Evolutionary conservation across 31 red algal genomes (phyloP).

Genomic region (Odonthalia washingtoniensis): DNA sequence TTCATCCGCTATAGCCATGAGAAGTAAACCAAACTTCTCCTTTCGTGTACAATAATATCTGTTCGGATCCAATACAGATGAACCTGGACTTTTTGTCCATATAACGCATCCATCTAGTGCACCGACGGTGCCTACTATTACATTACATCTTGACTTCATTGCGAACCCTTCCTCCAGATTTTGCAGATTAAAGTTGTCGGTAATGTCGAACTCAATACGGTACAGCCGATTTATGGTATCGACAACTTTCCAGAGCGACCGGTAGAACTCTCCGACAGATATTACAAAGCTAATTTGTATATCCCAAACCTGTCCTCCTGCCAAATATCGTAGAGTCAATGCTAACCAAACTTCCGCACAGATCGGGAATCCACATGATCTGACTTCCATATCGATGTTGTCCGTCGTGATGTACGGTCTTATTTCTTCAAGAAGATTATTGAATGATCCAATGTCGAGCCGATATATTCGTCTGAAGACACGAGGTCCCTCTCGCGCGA

Average conservation of each 20-base stretch:
- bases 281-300: too few species aligned
- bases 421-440: too few species aligned
- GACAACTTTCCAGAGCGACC: too few species aligned
- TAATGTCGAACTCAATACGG: background rate
- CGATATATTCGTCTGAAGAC: too few species aligned
- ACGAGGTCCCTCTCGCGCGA: too few species aligned
- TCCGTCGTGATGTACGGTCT: background rate
- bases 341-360: constrained; percentile 2
- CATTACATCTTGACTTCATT: background rate
- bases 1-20: background rate
- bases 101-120: background rate
- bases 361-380: background rate
- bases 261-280: too few species aligned
- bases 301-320: too few species aligned
- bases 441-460: too few species aligned
- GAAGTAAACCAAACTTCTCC: background rate
- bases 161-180: background rate
- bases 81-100: too few species aligned
- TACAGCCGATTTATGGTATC: too few species aligned
- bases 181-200: background rate
- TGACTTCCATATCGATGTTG: background rate
- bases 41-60: background rate
- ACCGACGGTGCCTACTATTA: background rate
- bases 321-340: too few species aligned
- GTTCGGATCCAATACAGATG: background rate